Base-by-base conservation (phyloP, 345 rosid species). In the Linum trigynum region DNA sequence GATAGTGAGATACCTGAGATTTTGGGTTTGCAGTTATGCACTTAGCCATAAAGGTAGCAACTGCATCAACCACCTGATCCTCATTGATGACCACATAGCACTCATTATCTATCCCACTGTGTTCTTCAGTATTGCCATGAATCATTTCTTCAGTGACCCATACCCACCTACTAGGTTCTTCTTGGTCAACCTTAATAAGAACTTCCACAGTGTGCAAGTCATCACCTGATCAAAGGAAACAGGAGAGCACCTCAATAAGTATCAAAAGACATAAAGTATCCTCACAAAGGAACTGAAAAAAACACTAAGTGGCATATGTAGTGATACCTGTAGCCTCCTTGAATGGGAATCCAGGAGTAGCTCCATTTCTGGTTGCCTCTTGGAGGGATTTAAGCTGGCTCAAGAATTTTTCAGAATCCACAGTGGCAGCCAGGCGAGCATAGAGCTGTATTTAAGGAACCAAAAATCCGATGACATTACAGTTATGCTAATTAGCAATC, bases 101-200 rank as follows among this genome's bases (percentile, higher is more conserved):
- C 8, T 92, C 94, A 63, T 86, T 67, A 72, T 92, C 98, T 14
- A 92, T 88, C 2, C 85, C 83, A 63, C 96, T 88, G 76, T 78
- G 59, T 73, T 90, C 98, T 71, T 88, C 97, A 6, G 75, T 83
- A 65, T 83, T 84, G 74, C 77, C 82, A 0, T 87, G 97, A 50
- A 82, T 73, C 98, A 88, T 90, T 57, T 92, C 96, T 68, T 90
- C 92, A 2, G 90, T 84, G 48, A 92, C 98, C 85, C 96, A 88
- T 36, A 92, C 94, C 98, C 98, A 92, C 95, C 95, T 84, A 72
- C 98, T 90, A 35, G 97, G 98, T 50, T 90, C 87, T 67, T 88
- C 84, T 12, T 82, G 73, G 71, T 80, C 85, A 17, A 84, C 77
- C 39, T 86, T 88, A 41, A 92, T 75, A 45, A 87, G 79, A 71